Evolutionary conservation across 2,329 filamentous ascomycete species (phyloP), one percentile per base, ranked within the genome.

Genomic region (Neonectria faginata): DNA sequence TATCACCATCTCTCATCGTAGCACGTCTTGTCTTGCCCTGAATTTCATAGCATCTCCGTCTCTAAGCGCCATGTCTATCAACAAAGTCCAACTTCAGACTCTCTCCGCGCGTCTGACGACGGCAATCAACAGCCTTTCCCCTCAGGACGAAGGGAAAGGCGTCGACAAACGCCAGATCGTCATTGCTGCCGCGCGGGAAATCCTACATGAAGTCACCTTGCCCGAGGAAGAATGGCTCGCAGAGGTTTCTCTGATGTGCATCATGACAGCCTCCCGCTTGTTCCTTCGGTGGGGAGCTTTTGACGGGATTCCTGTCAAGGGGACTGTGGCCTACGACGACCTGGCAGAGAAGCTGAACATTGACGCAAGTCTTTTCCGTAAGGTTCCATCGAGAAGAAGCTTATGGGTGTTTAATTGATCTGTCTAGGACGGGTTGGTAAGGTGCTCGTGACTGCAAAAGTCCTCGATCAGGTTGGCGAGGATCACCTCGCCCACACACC

Each of bases 201-300:
- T 67, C 25, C 45, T 64, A 7, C 14, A 57, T 11, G 54, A 65
- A 29, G 54, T 45, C 9, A 56, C 56, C 9, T 41, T 59, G 1
- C 65, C 65, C 4, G 55, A 62, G 14, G 62, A 64, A 27, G 36
- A 58, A 18, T 67, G 61, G 61, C 20, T 36, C 22, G 47, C 33
- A 14, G 48, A 64, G 10, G 57, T 53, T 14, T 14, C 50, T 3
- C 16, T 59, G 3, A 59, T 68, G 48, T 65, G 60, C 5, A 42
- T 68, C 6, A 62, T 74, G 12, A 67, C 60, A 2, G 73, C 71
- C 3, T 50, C 74, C 7, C 69, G 70, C 2, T 62, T 79, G 4
- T 78, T 79, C 54, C 62, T 74, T 29, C 67, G 75, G 41, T 78
- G 78, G 76, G 68, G 71, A 9, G 73, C 67, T 0, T 79, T 80